Conservation (phyloP, 331 rosid species). For the Rhamnella rubrinervis region DNA sequence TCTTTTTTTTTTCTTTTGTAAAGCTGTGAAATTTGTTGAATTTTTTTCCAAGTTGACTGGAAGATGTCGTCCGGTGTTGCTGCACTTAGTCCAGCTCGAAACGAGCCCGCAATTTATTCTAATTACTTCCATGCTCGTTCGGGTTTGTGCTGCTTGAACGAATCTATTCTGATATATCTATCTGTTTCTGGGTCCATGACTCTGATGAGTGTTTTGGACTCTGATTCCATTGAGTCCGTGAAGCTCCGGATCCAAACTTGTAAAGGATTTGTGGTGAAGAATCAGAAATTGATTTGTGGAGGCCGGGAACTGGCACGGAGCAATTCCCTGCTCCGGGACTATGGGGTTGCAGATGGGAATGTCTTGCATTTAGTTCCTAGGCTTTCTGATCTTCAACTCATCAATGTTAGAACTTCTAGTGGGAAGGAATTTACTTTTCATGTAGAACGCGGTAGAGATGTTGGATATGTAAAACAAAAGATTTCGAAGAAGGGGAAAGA, state of each 20-base stretch:
- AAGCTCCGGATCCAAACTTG: slow-evolving; percentile 67
- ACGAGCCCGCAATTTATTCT: slow-evolving; percentile 45
- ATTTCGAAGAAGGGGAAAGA: slow-evolving; percentile 61
- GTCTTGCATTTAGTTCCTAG: slow-evolving; percentile 82
- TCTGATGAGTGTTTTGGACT: slow-evolving; percentile 67
- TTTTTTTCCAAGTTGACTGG: not conserved
- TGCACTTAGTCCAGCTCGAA: slow-evolving; percentile 48
- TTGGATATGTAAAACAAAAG: slow-evolving; percentile 73
- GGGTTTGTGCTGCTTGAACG: slow-evolving; percentile 39
- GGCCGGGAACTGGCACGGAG: slow-evolving; percentile 86
- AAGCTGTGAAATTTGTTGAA: slow-evolving; percentile 8
- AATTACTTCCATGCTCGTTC: slow-evolving; percentile 29
- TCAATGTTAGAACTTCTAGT: slow-evolving; percentile 59
- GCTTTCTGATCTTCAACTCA: slow-evolving; percentile 74
- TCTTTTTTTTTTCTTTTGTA: not conserved
- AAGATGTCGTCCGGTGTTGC: slow-evolving; percentile 84
- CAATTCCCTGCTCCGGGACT: slow-evolving; percentile 70
- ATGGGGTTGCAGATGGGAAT: slow-evolving; percentile 79
- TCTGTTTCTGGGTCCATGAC: slow-evolving; percentile 54
- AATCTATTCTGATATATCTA: slow-evolving; percentile 60
- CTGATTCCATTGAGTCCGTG: slow-evolving; percentile 80
- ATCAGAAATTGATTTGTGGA: slow-evolving; percentile 83
- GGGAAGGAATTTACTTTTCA: slow-evolving; percentile 71
- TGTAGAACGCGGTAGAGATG: slow-evolving; percentile 71
- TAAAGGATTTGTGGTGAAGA: slow-evolving; percentile 75